phyloP scores from a whole-genome alignment of 345 rosid species.

The Carallia pectinifolia region DNA sequence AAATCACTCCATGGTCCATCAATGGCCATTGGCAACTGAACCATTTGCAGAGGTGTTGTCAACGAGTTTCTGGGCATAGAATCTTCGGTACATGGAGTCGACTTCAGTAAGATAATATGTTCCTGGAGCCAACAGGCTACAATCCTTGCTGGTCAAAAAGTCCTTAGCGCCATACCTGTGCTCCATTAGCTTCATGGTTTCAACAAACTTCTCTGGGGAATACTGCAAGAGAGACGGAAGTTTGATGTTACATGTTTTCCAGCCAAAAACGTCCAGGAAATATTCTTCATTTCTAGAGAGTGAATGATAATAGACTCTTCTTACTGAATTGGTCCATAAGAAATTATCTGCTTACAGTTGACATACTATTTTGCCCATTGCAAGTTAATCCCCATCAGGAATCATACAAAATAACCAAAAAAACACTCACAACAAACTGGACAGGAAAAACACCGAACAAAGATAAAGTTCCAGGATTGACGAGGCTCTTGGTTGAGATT shows the following conservation, averaged over 20 bases:
- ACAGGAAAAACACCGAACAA: not conserved
- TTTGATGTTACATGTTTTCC: too few relatives aligned
- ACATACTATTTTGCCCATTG: too few relatives aligned
- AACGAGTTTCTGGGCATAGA: slow-evolving; percentile 63
- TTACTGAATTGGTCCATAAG: too few relatives aligned
- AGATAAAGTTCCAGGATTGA: not conserved
- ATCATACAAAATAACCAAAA: not conserved
- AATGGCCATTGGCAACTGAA: slow-evolving; percentile 66
- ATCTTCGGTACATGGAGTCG: slow-evolving; percentile 88
- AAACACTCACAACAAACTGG: not conserved
- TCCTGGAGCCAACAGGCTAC: slow-evolving; percentile 78
- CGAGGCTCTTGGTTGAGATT: too few relatives aligned
- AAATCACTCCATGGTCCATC: slow-evolving; percentile 12
- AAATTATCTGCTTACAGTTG: too few relatives aligned
- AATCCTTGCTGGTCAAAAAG: slow-evolving; percentile 89
- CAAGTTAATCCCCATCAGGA: not conserved
- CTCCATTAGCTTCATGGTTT: slow-evolving; percentile 89
- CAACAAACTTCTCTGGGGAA: slow-evolving; percentile 79
- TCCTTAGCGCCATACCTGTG: slow-evolving; percentile 96
- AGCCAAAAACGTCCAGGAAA: too few relatives aligned
- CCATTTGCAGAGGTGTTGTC: slow-evolving; percentile 43
- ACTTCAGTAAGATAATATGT: slow-evolving; percentile 93
- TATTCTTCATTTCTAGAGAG: too few relatives aligned
- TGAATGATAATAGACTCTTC: too few relatives aligned
- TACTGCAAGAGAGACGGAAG: slow-evolving; percentile 41